Base-by-base conservation (phyloP, 805 yeast genomes). In the Monosporozyma aquatica region DNA sequence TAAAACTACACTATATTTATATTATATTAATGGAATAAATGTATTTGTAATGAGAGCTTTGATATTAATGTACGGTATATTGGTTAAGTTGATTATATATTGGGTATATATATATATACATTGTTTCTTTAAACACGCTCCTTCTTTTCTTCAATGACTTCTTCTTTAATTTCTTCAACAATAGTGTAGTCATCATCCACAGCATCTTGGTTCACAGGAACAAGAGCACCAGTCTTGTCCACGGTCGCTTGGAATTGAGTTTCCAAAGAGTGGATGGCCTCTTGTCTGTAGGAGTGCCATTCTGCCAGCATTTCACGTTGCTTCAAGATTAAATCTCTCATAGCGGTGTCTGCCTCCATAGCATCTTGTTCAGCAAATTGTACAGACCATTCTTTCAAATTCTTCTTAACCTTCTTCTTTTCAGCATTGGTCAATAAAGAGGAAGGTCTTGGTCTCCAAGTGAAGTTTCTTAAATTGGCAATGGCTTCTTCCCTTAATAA, bases 371-470 rank as follows among this genome's bases (percentile, higher is more conserved):
- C 95, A 53, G 90, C 97, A 69, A 89, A 92, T 67, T 86, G 87
- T 33, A 92, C 92, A 54, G 87, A 73, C 74, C 83, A 86, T 66
- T 85, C 90, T 62, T 81, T 78, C 70, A 90, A 69, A 69, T 82
- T 82, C 82, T 85, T 84, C 71, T 86, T 77, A 49, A 92, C 87
- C 74, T 81, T 82, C 82, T 87, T 86, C 71, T 78, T 78, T 64
- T 86, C 94, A 51, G 78, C 82, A 55, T 80, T 78, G 47, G 80
- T 70, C 59, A 92, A 76, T 50, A 80, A 65, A 2, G 87, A 73
- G 15, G 75, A 76, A 40, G 98, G 98, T 69, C 98, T 81, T 57
- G 97, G 97, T 72, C 99, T 84, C 99, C 99, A 92, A 48, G 77
- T 71, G 57, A 90, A 85, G 48, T 84, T 89, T 67, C 80, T 84